A percentile compares a stretch with the other conserved stretches of the same genome.
These are phyloP conservation scores for Actinidia polygama DNA, from an alignment of 179 eudicot genomes.

Conservation along the genomic window DNA sequence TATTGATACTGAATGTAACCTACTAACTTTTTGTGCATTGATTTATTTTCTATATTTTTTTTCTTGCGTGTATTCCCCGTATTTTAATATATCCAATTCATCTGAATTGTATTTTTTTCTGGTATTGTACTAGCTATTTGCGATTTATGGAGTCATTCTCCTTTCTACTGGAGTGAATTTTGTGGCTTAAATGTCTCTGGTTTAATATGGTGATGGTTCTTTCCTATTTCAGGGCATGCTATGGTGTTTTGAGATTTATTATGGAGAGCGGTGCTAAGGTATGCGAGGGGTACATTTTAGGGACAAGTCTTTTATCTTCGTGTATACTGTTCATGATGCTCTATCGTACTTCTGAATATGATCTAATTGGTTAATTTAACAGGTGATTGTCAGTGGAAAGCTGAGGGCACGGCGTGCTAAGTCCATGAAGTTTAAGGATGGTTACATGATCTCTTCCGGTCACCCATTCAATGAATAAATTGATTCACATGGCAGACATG, in stretches of 20 bases:
- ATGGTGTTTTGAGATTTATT: conserved; percentile 66
- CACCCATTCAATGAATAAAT: conserved; percentile 85
- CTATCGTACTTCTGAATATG: not conserved
- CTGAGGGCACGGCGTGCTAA: conserved; percentile 88
- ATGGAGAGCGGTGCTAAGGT: conserved; percentile 81
- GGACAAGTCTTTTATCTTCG: not conserved
- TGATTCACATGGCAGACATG: conserved; percentile 78
- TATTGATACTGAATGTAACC: not conserved
- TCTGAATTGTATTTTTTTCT: too few species aligned
- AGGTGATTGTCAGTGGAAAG: conserved; percentile 92
- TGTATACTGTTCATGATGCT: not conserved
- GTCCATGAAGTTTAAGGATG: conserved; percentile 91
- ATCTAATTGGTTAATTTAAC: not conserved
- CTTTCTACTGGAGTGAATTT: too few species aligned
- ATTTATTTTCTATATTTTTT: too few species aligned
- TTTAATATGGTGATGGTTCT: not conserved
- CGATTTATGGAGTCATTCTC: too few species aligned
- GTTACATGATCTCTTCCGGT: conserved; percentile 91
- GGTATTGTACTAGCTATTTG: too few species aligned
- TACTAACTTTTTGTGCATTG: conserved; percentile 7
- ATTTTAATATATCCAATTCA: too few species aligned
- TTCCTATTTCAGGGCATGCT: conserved; percentile 55
- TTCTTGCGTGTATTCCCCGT: too few species aligned
- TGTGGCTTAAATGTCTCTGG: not conserved
- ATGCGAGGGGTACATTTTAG: conserved; percentile 45